These are phyloP conservation scores for Clavispora asparagi DNA, from an alignment of 805 yeast species.

Conservation along the genomic window DNA sequence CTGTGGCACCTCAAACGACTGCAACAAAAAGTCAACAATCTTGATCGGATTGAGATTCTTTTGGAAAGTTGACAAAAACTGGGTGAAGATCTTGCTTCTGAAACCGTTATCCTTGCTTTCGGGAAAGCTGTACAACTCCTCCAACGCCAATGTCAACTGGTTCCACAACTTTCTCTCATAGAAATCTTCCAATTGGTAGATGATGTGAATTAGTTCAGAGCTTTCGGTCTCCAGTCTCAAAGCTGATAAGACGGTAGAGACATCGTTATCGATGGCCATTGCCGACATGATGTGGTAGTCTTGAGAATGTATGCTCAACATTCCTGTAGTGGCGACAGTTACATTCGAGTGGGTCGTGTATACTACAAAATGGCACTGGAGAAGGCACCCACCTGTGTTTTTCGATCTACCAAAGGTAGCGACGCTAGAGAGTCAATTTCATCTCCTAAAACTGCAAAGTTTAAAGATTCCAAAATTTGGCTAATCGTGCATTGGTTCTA, in stretches of 20 bases:
- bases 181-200: slow-evolving; percentile 72
- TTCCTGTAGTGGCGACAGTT: slow-evolving; percentile 1
- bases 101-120: slow-evolving; percentile 40
- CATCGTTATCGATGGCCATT: slow-evolving; percentile 39
- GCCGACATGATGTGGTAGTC: slow-evolving; percentile 12
- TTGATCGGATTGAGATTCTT: slow-evolving; percentile 74
- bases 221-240: slow-evolving; percentile 61
- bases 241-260: slow-evolving; percentile 46
- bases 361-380: too few species aligned
- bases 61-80: slow-evolving; percentile 62
- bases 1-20: slow-evolving; percentile 32
- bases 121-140: slow-evolving; percentile 53
- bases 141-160: slow-evolving; percentile 72
- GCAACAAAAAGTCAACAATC: slow-evolving; percentile 68
- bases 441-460: too few species aligned
- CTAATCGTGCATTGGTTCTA: too few species aligned
- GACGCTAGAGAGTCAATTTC: too few species aligned
- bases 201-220: slow-evolving; percentile 53
- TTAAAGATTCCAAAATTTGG: too few species aligned
- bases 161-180: slow-evolving; percentile 93
- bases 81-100: slow-evolving; percentile 62
- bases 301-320: not conserved
- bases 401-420: too few species aligned
- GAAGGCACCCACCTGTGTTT: too few species aligned
- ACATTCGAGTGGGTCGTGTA: not conserved